These are phyloP conservation scores for Aspergillaceae sp. DNA, from an alignment of 2,329 filamentous ascomycete species.

Conservation along the genomic window DNA sequence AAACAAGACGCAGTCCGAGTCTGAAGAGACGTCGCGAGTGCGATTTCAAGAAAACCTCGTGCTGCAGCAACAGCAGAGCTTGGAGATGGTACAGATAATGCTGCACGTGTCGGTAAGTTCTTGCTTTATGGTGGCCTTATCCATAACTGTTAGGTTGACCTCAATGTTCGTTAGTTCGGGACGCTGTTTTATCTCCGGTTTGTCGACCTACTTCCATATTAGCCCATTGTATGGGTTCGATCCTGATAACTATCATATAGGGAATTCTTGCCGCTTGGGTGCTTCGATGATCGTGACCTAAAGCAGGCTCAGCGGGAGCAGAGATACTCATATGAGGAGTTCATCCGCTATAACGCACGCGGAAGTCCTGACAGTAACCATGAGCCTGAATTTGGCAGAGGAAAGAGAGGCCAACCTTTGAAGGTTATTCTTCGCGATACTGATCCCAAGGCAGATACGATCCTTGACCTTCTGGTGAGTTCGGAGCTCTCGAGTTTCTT, in stretches of 20 bases:
- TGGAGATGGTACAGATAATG: conserved; percentile 41
- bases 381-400: conserved; percentile 12
- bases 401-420: conserved; percentile 25
- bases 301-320: conserved; percentile 17
- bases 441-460: conserved; percentile 33
- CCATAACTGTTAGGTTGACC: conserved; percentile 2
- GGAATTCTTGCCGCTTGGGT: conserved; percentile 27
- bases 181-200: conserved; percentile 29
- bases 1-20: conserved; percentile 8
- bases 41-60: conserved; percentile 7
- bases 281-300: conserved; percentile 26
- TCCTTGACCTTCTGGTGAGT: conserved; percentile 42
- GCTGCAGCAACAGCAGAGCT: conserved; percentile 36
- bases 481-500: neutral
- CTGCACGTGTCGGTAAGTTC: conserved; percentile 38
- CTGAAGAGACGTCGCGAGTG: conserved; percentile 5
- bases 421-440: conserved; percentile 33
- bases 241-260: conserved; percentile 14
- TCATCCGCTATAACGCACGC: conserved; percentile 13
- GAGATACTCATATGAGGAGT: conserved; percentile 20
- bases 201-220: conserved; percentile 1
- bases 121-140: neutral
- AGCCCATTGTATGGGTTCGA: neutral
- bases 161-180: conserved; percentile 20
- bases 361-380: conserved; percentile 1